A percentile compares a stretch with the other conserved stretches of the same genome.
phyloP scores from a whole-genome alignment of 163 green algal species.

The Scenedesmus sp. region DNA sequence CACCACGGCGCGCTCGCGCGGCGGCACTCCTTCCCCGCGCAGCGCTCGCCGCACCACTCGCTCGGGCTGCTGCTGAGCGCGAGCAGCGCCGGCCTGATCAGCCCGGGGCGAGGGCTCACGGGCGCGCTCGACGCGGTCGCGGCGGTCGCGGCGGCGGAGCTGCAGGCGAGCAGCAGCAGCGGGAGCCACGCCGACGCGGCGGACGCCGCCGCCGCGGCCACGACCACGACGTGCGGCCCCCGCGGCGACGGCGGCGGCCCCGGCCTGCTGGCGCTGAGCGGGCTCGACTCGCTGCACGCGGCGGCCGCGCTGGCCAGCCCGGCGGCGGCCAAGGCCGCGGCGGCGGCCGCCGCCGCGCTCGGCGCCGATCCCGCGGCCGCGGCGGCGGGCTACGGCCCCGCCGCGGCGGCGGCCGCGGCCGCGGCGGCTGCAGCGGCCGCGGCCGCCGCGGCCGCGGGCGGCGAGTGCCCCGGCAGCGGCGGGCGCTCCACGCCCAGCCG shows the following conservation, averaged over 20 bases:
- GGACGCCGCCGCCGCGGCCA: not conserved
- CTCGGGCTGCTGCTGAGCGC: slow-evolving; percentile 14
- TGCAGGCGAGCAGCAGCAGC: slow-evolving; percentile 42
- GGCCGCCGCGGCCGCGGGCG: slow-evolving; percentile 1
- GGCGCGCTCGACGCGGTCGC: slow-evolving; percentile 35
- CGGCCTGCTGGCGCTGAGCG: slow-evolving; percentile 18
- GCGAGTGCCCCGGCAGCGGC: not conserved
- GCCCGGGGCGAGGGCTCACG: not conserved
- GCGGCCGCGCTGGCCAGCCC: slow-evolving; percentile 13
- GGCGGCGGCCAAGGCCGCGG: slow-evolving; percentile 19
- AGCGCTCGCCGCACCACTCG: too few relatives aligned
- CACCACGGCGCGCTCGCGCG: too few relatives aligned
- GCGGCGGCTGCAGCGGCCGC: slow-evolving; percentile 18
- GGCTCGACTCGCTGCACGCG: slow-evolving; percentile 33
- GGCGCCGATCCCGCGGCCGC: not conserved
- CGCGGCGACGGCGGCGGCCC: not conserved
- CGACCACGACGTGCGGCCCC: too few relatives aligned
- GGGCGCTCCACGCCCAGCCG: not conserved
- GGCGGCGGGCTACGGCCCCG: not conserved
- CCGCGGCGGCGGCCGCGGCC: not conserved
- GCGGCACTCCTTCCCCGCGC: too few relatives aligned
- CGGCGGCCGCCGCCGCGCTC: slow-evolving; percentile 1
- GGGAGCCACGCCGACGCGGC: slow-evolving; percentile 35
- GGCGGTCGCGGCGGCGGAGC: slow-evolving; percentile 36
- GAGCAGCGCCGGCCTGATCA: slow-evolving; percentile 7